Evolutionary conservation across 768 basidiomycete genomes (phyloP).

Genomic region (Strobilomyces echinocephalus): DNA sequence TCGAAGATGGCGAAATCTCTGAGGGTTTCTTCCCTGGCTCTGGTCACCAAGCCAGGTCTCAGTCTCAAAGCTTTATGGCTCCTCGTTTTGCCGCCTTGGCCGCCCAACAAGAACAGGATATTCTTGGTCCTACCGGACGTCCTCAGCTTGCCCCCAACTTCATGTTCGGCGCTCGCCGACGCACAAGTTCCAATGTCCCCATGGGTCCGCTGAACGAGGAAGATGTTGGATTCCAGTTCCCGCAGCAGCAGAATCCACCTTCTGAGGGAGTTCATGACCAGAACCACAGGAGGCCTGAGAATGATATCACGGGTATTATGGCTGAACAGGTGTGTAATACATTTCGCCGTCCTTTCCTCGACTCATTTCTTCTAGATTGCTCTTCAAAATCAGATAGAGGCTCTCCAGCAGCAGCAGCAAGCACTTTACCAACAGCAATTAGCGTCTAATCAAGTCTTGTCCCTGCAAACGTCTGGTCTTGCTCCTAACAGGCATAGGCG

Average conservation of each 20-base stretch:
- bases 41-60: conserved; percentile 66
- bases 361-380: conserved; percentile 57
- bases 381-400: conserved; percentile 86
- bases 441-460: conserved; percentile 80
- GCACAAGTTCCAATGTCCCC: conserved; percentile 47
- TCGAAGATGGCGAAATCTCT: conserved; percentile 77
- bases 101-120: conserved; percentile 62
- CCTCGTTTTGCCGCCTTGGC: conserved; percentile 84
- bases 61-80: conserved; percentile 80
- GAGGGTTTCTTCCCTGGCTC: conserved; percentile 48
- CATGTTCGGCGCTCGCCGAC: conserved; percentile 72
- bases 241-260: conserved; percentile 52
- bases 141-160: conserved; percentile 90
- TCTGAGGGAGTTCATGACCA: conserved; percentile 30
- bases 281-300: conserved; percentile 54
- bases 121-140: conserved; percentile 68
- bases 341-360: not conserved
- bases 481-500: conserved; percentile 73
- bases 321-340: conserved; percentile 76
- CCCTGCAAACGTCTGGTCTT: conserved; percentile 73
- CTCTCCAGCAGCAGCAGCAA: conserved; percentile 85
- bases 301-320: conserved; percentile 86
- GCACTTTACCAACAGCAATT: conserved; percentile 87
- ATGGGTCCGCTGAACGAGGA: conserved; percentile 77
- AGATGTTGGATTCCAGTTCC: conserved; percentile 78